Evolutionary conservation across 169 alveolate genomes (phyloP), one percentile per base, ranked within the genome.

Genomic region (Toxoplasma gondii): DNA sequence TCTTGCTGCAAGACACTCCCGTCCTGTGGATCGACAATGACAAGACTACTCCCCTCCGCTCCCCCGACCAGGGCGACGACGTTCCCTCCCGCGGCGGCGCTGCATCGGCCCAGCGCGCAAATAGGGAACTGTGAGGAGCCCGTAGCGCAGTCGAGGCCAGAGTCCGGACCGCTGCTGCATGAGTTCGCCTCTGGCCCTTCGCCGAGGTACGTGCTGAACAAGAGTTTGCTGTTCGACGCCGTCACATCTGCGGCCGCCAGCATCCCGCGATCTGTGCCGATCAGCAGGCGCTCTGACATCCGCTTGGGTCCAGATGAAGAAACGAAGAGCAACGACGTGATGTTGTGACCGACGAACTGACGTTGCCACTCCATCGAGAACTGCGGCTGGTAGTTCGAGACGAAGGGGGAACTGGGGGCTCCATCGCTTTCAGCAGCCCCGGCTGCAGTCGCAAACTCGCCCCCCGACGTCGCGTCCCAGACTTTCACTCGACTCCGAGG

Each of bases 401-500:
- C 34, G 39, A 82, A 82, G 34, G 90, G 41, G 12, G 67, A 12
- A 19, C 69, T n/a, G n/a, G 67, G 12, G 5, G 39, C 67, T 1
- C 54, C 64, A 49, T n/a, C 39, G 10, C 49, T 38, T n/a, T 38
- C 86, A 78, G 86, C 12, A 2, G 90, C n/a, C 24, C 36, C 2
- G 41, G 22, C 44, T 22, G 90, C 54, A n/a, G 36, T 27, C 90
- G n/a, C 67, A 29, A 44, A 29, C 41, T 41, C 90, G 0, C 64
- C 90, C 19, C 67, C 90, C 1, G 41, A 9, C 31, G 69, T 2
- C 19, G 69, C 64, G 34, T 82, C 67, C 90, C 90, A 82, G 5
- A 82, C 90, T 39, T 82, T 82, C 69, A 82, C 90, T 41, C 90
- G 90, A 49, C 90, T 82, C 38, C 90, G n/a, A 19, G 29, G 90